Evolutionary conservation across 768 basidiomycete species (phyloP).

Genomic region (Pulveroboletus sp.): DNA sequence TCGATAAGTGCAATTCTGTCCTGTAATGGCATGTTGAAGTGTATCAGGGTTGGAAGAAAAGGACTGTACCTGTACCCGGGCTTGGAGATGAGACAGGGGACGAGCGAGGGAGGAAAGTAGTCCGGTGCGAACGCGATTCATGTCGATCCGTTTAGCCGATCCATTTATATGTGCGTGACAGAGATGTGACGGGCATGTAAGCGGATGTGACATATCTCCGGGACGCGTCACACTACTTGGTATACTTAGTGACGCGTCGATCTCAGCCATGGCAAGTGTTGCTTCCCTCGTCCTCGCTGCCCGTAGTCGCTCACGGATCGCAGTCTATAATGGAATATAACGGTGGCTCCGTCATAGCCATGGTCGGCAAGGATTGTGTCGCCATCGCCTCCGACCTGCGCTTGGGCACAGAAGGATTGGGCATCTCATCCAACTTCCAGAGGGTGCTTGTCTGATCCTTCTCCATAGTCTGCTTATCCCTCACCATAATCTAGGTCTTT

Average conservation of each 20-base stretch:
- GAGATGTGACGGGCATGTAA: background rate
- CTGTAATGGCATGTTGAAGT: conserved; percentile 30
- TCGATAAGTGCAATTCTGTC: conserved; percentile 58
- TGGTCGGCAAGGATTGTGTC: conserved; percentile 98
- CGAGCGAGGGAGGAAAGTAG: conserved; percentile 7
- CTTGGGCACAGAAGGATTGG: conserved; percentile 82
- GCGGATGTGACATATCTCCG: conserved; percentile 7
- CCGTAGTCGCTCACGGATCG: conserved; percentile 1
- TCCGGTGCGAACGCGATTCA: conserved; percentile 10
- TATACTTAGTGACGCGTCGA: conserved; percentile 24
- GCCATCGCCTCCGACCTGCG: conserved; percentile 96
- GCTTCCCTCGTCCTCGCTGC: background rate
- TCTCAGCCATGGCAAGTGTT: conserved; percentile 24
- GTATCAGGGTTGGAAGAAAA: background rate
- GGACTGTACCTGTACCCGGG: conserved; percentile 19
- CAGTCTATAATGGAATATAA: conserved; percentile 92
- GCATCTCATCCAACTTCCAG: conserved; percentile 90
- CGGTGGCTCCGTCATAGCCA: conserved; percentile 98
- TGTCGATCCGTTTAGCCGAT: background rate
- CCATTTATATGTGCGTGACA: conserved; percentile 4
- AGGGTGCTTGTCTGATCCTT: conserved; percentile 57
- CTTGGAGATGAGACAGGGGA: conserved; percentile 12
- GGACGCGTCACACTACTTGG: conserved; percentile 20
- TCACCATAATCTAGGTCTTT: conserved; percentile 64
- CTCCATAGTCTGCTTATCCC: conserved; percentile 1